phyloP scores from a whole-genome alignment of 805 yeast species.

The Candida glaebosa region DNA sequence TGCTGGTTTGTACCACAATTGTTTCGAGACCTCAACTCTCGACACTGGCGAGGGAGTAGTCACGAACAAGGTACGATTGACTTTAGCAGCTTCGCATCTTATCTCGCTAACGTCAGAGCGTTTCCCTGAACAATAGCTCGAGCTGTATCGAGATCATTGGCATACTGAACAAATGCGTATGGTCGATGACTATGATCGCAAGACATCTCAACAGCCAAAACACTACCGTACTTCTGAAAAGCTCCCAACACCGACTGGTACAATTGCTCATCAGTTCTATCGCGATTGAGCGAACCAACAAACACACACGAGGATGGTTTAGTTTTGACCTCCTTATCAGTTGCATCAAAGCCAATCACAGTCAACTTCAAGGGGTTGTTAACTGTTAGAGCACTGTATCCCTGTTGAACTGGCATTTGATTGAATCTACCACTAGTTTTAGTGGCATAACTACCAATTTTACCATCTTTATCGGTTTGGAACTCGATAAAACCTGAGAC shows the following conservation, averaged over 20 bases:
- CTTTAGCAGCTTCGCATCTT: conserved; percentile 88
- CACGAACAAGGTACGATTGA: conserved; percentile 78
- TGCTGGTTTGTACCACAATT: conserved; percentile 74
- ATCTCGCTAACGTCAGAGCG: conserved; percentile 58
- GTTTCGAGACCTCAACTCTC: conserved; percentile 30
- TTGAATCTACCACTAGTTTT: too few species aligned
- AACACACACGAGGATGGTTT: conserved; percentile 85
- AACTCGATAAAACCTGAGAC: background rate
- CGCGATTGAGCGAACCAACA: conserved; percentile 76
- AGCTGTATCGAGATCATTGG: conserved; percentile 64
- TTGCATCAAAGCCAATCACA: background rate
- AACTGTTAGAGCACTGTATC: background rate
- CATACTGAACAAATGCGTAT: conserved; percentile 88
- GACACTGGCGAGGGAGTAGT: conserved; percentile 24
- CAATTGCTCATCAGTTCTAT: conserved; percentile 65
- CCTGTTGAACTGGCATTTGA: too few species aligned
- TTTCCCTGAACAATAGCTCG: conserved; percentile 69
- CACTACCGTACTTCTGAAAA: conserved; percentile 67
- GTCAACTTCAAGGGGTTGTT: background rate
- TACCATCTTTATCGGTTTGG: background rate
- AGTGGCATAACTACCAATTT: too few species aligned
- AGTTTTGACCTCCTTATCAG: conserved; percentile 31
- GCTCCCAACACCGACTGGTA: conserved; percentile 64
- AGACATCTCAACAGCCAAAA: conserved; percentile 73
- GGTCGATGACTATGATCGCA: conserved; percentile 82